These are phyloP conservation scores for Macadamia integrifolia DNA, from an alignment of 164 flowering plant species.

Conservation along the genomic window DNA sequence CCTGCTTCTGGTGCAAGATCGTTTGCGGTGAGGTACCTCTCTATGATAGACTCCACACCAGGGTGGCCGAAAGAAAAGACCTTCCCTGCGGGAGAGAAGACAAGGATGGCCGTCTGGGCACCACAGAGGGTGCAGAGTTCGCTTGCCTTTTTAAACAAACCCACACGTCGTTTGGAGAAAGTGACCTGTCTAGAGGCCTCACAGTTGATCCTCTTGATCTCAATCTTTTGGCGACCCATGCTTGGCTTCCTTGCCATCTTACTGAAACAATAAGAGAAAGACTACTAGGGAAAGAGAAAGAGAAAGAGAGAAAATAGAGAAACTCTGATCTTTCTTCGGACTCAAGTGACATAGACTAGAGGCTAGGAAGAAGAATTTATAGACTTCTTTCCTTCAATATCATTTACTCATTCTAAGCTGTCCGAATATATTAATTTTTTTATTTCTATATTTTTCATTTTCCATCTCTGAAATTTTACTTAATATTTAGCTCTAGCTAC, in stretches of 20 bases:
- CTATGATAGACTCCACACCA: neutral
- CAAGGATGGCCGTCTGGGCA: neutral
- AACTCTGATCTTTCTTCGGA: neutral
- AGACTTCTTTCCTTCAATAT: neutral
- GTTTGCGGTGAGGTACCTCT: neutral
- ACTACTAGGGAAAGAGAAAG: neutral
- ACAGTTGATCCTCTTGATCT: neutral
- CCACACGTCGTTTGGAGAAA: neutral
- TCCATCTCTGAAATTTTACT: too few species aligned
- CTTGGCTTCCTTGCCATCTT: neutral
- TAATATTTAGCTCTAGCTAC: too few species aligned
- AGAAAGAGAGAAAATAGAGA: neutral
- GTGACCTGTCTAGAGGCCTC: neutral
- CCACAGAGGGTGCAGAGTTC: neutral
- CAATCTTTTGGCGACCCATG: neutral
- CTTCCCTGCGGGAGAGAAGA: neutral
- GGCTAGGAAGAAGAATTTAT: neutral
- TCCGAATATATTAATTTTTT: neutral
- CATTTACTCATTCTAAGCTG: neutral
- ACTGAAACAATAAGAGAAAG: neutral
- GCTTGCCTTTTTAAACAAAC: neutral
- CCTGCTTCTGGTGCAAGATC: neutral
- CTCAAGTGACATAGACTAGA: neutral
- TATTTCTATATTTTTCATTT: too few species aligned
- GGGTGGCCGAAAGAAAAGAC: neutral